Conservation (phyloP, 1,284 basidiomycete species). For the Anthracocystis panici-leucophaei region DNA sequence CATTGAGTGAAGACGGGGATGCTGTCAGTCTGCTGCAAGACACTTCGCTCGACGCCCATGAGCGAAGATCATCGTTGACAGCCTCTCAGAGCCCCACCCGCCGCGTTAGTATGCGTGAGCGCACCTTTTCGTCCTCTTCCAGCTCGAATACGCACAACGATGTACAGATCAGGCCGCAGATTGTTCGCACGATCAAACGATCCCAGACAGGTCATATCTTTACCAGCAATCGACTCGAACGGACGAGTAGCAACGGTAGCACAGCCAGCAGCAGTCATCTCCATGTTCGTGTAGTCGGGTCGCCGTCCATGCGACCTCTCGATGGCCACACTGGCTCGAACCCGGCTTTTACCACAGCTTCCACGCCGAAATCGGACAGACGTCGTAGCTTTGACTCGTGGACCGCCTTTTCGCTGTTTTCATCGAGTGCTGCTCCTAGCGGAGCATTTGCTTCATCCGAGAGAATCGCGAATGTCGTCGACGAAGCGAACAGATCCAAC, state of each 20-base stretch:
- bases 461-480: not conserved
- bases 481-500: not conserved
- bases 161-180: slow-evolving; percentile 40
- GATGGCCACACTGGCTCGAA: slow-evolving; percentile 4
- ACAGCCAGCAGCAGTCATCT: slow-evolving; percentile 22
- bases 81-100: slow-evolving; percentile 20
- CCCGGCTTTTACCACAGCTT: slow-evolving; percentile 8
- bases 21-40: slow-evolving; percentile 22
- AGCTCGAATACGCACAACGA: slow-evolving; percentile 32
- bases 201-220: slow-evolving; percentile 16
- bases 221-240: slow-evolving; percentile 17
- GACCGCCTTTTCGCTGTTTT: slow-evolving; percentile 35
- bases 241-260: slow-evolving; percentile 31
- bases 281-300: slow-evolving; percentile 33
- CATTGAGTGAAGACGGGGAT: slow-evolving; percentile 37
- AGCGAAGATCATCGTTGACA: slow-evolving; percentile 17
- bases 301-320: slow-evolving; percentile 10
- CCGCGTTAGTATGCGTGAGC: slow-evolving; percentile 15
- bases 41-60: slow-evolving; percentile 18
- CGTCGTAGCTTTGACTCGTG: slow-evolving; percentile 34
- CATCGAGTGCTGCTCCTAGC: slow-evolving; percentile 6
- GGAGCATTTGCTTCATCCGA: not conserved
- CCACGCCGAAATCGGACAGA: slow-evolving; percentile 11
- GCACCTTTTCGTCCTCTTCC: slow-evolving; percentile 22
- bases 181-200: slow-evolving; percentile 35